Evolutionary conservation across 306 rosid genomes (phyloP).

Genomic region (Parietaria judaica): DNA sequence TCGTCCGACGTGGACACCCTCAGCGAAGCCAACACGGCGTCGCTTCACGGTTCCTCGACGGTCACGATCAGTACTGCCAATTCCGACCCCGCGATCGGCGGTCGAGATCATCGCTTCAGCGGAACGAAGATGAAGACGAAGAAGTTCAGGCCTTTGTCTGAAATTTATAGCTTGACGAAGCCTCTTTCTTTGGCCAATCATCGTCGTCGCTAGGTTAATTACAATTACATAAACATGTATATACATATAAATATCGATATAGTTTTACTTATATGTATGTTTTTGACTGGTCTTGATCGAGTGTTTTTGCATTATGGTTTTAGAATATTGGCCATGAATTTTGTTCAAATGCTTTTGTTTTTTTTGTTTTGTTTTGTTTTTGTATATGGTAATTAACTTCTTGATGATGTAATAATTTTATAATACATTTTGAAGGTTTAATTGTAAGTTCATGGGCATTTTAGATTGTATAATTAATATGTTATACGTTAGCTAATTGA

Average conservation of each 20-base stretch:
- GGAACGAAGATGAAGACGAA: background rate
- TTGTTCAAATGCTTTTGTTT: too few species aligned
- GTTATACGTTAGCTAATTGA: background rate
- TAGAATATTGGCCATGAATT: too few species aligned
- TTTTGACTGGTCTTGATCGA: too few species aligned
- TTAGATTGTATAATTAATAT: background rate
- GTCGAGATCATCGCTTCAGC: background rate
- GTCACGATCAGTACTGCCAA: background rate
- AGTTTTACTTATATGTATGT: too few species aligned
- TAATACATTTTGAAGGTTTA: too few species aligned
- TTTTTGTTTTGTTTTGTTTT: too few species aligned
- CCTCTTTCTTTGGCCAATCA: conserved; percentile 17
- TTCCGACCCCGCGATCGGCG: conserved; percentile 22
- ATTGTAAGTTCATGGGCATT: too few species aligned
- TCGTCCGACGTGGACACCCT: conserved; percentile 15
- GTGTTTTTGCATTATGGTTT: too few species aligned
- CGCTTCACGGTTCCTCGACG: background rate
- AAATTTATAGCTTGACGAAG: conserved; percentile 19
- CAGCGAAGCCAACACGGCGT: conserved; percentile 2
- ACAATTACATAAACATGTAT: conserved; percentile 8
- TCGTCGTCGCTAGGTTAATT: conserved; percentile 1
- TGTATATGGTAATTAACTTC: too few species aligned
- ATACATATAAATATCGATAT: too few species aligned
- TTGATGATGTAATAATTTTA: too few species aligned
- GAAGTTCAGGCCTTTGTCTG: conserved; percentile 6